These are phyloP conservation scores for Mortierella antarctica DNA, from an alignment of 192 early-diverging fungal genomes.

Conservation along the genomic window DNA sequence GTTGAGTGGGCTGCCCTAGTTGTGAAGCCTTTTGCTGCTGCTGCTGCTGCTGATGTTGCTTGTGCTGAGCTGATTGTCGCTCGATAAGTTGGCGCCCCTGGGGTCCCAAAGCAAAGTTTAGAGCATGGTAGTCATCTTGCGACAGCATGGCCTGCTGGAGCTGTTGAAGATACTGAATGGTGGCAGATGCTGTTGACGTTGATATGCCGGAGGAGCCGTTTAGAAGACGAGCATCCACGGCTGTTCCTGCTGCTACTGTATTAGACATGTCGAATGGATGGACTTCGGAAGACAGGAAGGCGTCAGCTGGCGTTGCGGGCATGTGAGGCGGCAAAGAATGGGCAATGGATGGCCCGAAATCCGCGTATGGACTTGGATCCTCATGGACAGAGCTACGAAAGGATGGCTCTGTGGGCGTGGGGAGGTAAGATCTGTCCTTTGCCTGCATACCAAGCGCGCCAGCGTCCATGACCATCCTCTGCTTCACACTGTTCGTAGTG, in stretches of 20 bases:
- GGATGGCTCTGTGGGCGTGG: slow-evolving; percentile 19
- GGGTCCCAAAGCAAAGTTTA: background rate
- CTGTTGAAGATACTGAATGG: slow-evolving; percentile 40
- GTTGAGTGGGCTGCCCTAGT: slow-evolving; percentile 7
- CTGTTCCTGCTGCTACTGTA: background rate
- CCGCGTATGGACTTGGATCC: background rate
- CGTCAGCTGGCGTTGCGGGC: slow-evolving; percentile 1
- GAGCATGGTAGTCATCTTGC: slow-evolving; percentile 2
- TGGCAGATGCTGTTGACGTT: slow-evolving; percentile 8
- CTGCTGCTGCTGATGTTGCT: background rate
- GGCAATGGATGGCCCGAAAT: background rate
- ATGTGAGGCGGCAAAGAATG: slow-evolving; percentile 3
- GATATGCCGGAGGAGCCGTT: background rate
- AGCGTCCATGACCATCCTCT: slow-evolving; percentile 5
- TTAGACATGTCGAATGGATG: slow-evolving; percentile 28
- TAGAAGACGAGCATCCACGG: background rate
- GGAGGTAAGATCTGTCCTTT: slow-evolving; percentile 8
- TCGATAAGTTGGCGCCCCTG: background rate
- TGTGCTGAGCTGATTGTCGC: background rate
- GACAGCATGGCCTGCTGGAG: slow-evolving; percentile 30
- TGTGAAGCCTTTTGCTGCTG: slow-evolving; percentile 14
- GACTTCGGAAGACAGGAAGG: slow-evolving; percentile 6
- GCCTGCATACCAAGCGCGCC: background rate
- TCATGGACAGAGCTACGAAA: background rate
- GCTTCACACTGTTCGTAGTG: background rate